These are phyloP conservation scores for Westerdykella ornata DNA, from an alignment of 2,329 filamentous ascomycete species.

Conservation along the genomic window DNA sequence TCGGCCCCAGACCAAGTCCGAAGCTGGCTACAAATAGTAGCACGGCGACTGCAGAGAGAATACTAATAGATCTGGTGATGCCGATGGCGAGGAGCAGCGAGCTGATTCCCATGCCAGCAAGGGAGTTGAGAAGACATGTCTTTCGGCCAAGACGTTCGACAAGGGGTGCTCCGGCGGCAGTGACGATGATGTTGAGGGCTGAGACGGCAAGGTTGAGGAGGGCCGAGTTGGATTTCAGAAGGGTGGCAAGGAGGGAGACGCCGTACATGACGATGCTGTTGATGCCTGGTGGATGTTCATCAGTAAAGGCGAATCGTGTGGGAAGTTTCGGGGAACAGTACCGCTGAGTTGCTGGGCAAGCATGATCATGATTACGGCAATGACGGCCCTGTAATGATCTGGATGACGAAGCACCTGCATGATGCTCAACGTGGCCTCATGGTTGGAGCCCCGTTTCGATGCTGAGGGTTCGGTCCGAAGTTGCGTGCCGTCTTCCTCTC, in stretches of 20 bases:
- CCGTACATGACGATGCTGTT: constrained; percentile 99
- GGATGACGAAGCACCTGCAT: constrained; percentile 58
- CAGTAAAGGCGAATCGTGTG: not conserved
- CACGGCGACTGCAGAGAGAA: constrained; percentile 73
- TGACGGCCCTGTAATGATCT: constrained; percentile 69
- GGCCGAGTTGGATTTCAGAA: constrained; percentile 74
- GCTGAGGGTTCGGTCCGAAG: constrained; percentile 19
- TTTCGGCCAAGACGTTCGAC: constrained; percentile 86
- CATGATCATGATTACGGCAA: constrained; percentile 90
- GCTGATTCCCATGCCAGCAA: constrained; percentile 74
- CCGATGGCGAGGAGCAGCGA: constrained; percentile 72
- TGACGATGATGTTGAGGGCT: constrained; percentile 76
- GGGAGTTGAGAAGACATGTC: constrained; percentile 72
- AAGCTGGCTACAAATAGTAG: constrained; percentile 85
- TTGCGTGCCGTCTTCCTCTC: constrained; percentile 27
- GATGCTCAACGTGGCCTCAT: constrained; percentile 38
- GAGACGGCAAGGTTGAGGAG: constrained; percentile 84
- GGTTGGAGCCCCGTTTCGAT: constrained; percentile 21
- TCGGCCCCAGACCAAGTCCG: constrained; percentile 81
- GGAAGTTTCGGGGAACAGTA: constrained; percentile 1
- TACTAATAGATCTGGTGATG: constrained; percentile 64
- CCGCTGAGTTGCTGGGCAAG: constrained; percentile 82
- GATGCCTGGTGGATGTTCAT: constrained; percentile 51
- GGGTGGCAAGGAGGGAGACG: constrained; percentile 73
- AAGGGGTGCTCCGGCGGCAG: constrained; percentile 71